Conservation (phyloP, 129 eudicot genomes). For the Ambrosia trifida region DNA sequence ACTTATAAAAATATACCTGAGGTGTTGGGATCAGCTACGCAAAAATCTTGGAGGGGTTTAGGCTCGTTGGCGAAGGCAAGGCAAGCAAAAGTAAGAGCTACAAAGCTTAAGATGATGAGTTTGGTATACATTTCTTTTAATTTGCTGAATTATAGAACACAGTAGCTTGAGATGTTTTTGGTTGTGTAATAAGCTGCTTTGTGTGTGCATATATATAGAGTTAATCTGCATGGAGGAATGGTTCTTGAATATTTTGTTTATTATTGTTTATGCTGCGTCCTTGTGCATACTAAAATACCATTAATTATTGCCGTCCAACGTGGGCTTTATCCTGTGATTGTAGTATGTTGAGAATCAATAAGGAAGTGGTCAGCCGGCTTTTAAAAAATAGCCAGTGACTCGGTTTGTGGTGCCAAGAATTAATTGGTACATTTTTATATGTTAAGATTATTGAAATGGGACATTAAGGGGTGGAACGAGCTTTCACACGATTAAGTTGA, state of each 20-base stretch:
- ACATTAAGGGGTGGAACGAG: no score
- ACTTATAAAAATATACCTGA: slow-evolving; percentile 21
- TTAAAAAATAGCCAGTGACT: not conserved
- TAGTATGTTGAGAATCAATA: not conserved
- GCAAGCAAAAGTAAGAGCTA: slow-evolving; percentile 17
- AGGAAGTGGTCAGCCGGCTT: slow-evolving; percentile 26
- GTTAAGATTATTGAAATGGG: not conserved
- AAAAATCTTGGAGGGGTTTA: slow-evolving; percentile 44
- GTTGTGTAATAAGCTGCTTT: not conserved
- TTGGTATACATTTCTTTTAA: slow-evolving; percentile 23
- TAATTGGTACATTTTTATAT: not conserved
- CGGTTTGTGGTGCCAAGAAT: slow-evolving; percentile 15
- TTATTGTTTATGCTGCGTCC: not conserved
- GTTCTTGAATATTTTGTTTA: slow-evolving; percentile 10
- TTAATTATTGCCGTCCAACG: slow-evolving; percentile 15
- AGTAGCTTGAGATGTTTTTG: slow-evolving; percentile 8
- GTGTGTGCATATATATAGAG: not conserved
- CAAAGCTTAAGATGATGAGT: not conserved
- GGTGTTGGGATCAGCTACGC: slow-evolving; percentile 39
- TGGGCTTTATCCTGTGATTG: not conserved
- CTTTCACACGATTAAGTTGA: no score
- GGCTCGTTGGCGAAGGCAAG: slow-evolving; percentile 39
- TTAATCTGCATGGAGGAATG: slow-evolving; percentile 4
- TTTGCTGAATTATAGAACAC: not conserved
- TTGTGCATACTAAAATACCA: not conserved